Base-by-base conservation (phyloP, 352 stramenopile genomes). In the Peronospora belbahrii region DNA sequence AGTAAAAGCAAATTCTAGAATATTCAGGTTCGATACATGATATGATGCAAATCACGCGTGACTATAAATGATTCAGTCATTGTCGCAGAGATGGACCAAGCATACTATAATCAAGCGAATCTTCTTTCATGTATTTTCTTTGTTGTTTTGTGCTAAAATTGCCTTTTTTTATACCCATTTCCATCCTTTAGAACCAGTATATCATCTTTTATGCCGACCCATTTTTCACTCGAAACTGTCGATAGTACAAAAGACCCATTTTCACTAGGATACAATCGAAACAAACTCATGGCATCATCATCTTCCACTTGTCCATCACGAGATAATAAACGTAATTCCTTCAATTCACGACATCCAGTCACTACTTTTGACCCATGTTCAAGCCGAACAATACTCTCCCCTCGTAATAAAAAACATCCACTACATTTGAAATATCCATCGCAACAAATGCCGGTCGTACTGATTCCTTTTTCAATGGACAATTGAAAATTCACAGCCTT, bases 391-490 rank as follows among this genome's bases (percentile, higher is more conserved):
- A 53, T 41, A 7, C n/a, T 17, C 14, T 44, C 20, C 15, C 33
- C 24, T 7, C 43, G 8, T 9, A 52, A 27, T 24, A n/a, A n/a
- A n/a, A n/a, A n/a, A 52, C 14, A 18, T 38, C 34, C 34, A 52
- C 4, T 4, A 52, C n/a, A 23, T 13, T 52, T n/a, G 34, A 43
- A 13, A 39, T 25, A 6, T 10, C n/a, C 11, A 38, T 13, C 23
- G 2, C 25, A 6, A 52, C 34, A 23, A 37, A 37, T 9, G 44
- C 24, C 9, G 43, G 44, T 30, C 37, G 19, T 2, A 52, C 22
- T 18, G 17, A 28, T n/a, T 24, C 42, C 34, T 19, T 30, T 19
- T 4, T 15, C 23, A 24, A 52, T 27, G 13, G 17, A 20, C 33
- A 52, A 38, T 3, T 43, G 44, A 28, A 52, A 43, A 3, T 2